phyloP scores from a whole-genome alignment of 352 stramenopile genomes.

The Pythium biforme region DNA sequence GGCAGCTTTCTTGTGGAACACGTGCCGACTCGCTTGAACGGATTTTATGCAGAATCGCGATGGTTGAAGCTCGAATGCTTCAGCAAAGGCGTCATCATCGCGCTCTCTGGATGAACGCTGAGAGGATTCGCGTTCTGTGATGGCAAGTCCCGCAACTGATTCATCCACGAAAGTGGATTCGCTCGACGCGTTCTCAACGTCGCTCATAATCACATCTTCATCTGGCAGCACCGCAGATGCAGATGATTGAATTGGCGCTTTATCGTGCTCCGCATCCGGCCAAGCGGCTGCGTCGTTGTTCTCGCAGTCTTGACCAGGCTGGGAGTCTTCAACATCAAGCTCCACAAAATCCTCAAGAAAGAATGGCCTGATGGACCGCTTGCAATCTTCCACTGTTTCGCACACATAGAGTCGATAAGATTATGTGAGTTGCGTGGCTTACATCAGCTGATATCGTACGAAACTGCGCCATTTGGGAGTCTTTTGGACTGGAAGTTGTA shows the following conservation, averaged over 20 bases:
- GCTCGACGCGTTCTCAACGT: not conserved
- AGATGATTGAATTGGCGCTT: too few species aligned
- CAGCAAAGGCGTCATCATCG: not conserved
- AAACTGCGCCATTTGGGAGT: slow-evolving; percentile 4
- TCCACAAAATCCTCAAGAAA: slow-evolving; percentile 37
- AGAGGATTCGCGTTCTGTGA: too few species aligned
- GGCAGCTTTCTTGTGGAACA: slow-evolving; percentile 2
- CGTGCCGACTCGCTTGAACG: not conserved
- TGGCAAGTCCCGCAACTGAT: not conserved
- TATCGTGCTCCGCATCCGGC: too few species aligned
- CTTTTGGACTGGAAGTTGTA: too few species aligned
- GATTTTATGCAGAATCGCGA: not conserved
- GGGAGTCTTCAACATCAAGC: slow-evolving; percentile 2
- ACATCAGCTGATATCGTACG: too few species aligned
- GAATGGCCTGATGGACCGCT: slow-evolving; percentile 36
- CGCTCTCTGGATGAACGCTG: not conserved
- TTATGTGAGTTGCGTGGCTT: too few species aligned
- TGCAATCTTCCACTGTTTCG: slow-evolving; percentile 26
- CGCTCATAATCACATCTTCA: not conserved
- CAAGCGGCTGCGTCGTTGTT: too few species aligned
- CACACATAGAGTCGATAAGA: not conserved
- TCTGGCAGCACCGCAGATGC: too few species aligned
- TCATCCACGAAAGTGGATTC: too few species aligned
- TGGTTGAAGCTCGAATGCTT: not conserved
- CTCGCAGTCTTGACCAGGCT: slow-evolving; percentile 5